Base-by-base conservation (phyloP, 805 yeast species). In the Starmerella sirachaensis region DNA sequence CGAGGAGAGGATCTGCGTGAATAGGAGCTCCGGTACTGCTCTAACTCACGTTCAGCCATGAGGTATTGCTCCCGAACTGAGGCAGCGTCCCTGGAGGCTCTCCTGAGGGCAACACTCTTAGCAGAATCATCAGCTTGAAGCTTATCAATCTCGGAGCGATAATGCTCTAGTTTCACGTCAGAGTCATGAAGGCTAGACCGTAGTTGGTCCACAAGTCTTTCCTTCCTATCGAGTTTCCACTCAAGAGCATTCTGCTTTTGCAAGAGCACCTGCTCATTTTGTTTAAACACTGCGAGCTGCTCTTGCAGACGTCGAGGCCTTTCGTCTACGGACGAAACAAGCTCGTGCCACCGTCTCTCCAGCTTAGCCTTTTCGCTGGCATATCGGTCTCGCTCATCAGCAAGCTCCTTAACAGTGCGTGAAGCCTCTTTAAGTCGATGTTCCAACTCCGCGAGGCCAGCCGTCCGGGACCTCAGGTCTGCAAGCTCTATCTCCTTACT, bases 381-480 rank as follows among this genome's bases (percentile, higher is more conserved):
- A 37, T 83, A 58, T 24, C 65, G 65, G 49, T 76, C 78, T 45
- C 85, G 70, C 49, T 82, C 91, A 5, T 52, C 59, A 1, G 73
- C 59, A 23, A 84, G 61, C 34, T 76, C 78, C 27, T 69, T 74
- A 43, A 80, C 67, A 5, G 78, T 65, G 9, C 70, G 68, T 35
- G 74, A 68, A 51, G 82, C 58, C 1, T 73, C 67, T 9, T 62
- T 62, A 1, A 77, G 67, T 54, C 79, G 84, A 11, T 31, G 22
- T 21, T 42, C 44, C 4, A 41, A 32, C n/a, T 38, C 46, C 5
- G 23, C 22, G 14, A 30, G 26, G 17, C 30, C 30, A 3, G 28
- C 30, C 6, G 40, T 40, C 13, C 35, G 31, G 26, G 31, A 18
- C 2, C 27, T 35, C 27, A 32, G 26, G 9, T 30, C 35, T 16